Percentiles rank a stretch among this genome's conserved stretches.
These are phyloP conservation scores for Thalia dealbata DNA, from an alignment of 176 grass and related monocot genomes.

Conservation along the genomic window DNA sequence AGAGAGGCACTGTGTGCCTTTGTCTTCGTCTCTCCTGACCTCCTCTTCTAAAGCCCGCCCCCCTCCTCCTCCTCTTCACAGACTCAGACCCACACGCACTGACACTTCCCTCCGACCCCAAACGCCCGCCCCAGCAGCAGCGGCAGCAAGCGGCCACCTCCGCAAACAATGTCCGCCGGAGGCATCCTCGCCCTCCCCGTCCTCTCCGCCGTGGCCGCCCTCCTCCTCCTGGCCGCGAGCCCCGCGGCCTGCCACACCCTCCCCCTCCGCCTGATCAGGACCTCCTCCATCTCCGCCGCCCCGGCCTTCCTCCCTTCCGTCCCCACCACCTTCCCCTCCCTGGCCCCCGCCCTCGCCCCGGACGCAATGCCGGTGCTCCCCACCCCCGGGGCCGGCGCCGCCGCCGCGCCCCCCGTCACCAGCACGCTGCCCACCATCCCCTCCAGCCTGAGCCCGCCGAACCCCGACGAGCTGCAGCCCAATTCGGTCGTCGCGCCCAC, in stretches of 20 bases:
- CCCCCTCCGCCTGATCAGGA: background rate
- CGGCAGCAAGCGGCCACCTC: background rate
- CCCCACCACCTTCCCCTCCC: background rate
- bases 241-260: background rate
- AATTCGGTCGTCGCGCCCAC: conserved; percentile 43
- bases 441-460: conserved; percentile 84
- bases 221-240: background rate
- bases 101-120: background rate
- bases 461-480: conserved; percentile 69
- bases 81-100: background rate
- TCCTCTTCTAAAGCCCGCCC: background rate
- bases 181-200: background rate
- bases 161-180: background rate
- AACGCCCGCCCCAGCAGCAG: too few relatives aligned
- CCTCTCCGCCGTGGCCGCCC: background rate
- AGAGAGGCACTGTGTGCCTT: too few relatives aligned
- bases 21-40: background rate
- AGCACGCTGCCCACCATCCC: conserved; percentile 47
- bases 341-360: background rate
- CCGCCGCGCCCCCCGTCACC: conserved; percentile 20
- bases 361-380: conserved; percentile 10
- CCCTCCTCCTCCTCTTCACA: background rate
- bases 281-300: conserved; percentile 28
- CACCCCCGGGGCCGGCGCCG: conserved; percentile 5
- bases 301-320: conserved; percentile 15